These are phyloP conservation scores for Erodium moschatum DNA, from an alignment of 441 rosid genomes.

Conservation along the genomic window DNA sequence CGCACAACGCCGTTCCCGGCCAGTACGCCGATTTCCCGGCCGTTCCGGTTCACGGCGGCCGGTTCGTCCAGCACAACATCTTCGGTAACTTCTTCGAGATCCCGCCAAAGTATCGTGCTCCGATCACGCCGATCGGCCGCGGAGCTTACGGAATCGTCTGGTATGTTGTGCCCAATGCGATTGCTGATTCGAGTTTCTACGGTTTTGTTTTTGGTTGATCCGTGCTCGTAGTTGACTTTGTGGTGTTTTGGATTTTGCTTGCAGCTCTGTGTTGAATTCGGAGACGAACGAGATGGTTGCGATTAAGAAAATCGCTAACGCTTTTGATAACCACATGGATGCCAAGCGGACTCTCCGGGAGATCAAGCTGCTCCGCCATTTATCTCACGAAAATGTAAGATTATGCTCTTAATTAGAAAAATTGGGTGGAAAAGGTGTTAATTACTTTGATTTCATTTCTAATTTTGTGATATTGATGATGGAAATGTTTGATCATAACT, in stretches of 20 bases:
- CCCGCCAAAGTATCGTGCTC: constrained; percentile 76
- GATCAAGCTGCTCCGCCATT: constrained; percentile 85
- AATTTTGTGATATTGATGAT: too few species aligned
- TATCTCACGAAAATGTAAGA: constrained; percentile 86
- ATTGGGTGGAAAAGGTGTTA: too few species aligned
- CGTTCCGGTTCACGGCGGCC: constrained; percentile 58
- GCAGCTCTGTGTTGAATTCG: constrained; percentile 77
- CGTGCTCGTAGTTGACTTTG: too few species aligned
- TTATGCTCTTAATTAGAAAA: background rate
- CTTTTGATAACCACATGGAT: constrained; percentile 90
- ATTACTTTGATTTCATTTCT: too few species aligned
- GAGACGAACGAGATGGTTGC: constrained; percentile 92
- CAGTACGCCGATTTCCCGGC: constrained; percentile 64
- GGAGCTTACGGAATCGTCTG: constrained; percentile 97
- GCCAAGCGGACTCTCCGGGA: constrained; percentile 97
- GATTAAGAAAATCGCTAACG: constrained; percentile 86
- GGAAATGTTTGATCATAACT: too few species aligned
- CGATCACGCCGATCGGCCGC: constrained; percentile 88
- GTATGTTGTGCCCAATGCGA: constrained; percentile 28
- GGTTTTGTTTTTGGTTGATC: too few species aligned
- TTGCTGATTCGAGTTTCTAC: too few species aligned
- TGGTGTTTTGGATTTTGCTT: constrained; percentile 2
- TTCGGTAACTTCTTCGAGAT: constrained; percentile 72
- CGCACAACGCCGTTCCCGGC: constrained; percentile 32
- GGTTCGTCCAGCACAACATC: constrained; percentile 53